Evolutionary conservation across 2,329 filamentous ascomycete genomes (phyloP).

Genomic region (Hypoxylon sp.): DNA sequence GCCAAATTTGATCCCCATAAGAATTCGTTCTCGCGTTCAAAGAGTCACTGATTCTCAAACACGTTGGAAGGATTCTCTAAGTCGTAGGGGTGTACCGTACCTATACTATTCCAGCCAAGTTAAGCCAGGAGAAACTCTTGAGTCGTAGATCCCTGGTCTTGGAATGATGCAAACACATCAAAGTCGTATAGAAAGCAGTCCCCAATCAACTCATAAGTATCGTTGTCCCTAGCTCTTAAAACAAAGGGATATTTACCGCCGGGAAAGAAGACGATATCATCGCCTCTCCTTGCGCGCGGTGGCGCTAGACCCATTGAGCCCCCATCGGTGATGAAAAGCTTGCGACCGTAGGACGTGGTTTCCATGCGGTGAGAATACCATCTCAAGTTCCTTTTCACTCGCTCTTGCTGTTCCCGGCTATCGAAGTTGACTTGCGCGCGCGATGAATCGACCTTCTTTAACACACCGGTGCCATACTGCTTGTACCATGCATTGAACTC

Average conservation of each 20-base stretch:
- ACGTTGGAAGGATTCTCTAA: neutral
- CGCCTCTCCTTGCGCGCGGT: slow-evolving; percentile 17
- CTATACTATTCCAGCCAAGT: neutral
- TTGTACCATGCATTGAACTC: slow-evolving; percentile 30
- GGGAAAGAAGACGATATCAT: slow-evolving; percentile 35
- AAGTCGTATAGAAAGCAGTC: slow-evolving; percentile 41
- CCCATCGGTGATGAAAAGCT: slow-evolving; percentile 32
- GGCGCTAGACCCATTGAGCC: slow-evolving; percentile 40
- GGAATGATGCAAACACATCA: slow-evolving; percentile 34
- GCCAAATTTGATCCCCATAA: neutral
- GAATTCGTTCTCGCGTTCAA: neutral
- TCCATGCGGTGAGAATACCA: slow-evolving; percentile 30
- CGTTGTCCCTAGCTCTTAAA: slow-evolving; percentile 23
- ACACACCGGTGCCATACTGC: slow-evolving; percentile 18
- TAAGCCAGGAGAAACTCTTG: slow-evolving; percentile 23
- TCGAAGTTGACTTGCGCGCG: neutral
- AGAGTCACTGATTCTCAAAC: neutral
- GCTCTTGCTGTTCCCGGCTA: neutral
- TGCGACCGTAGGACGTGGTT: slow-evolving; percentile 31
- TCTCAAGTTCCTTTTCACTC: neutral
- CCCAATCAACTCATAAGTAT: slow-evolving; percentile 32
- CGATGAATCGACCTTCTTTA: slow-evolving; percentile 4
- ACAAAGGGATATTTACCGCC: slow-evolving; percentile 38
- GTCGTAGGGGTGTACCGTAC: neutral
- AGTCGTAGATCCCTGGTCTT: slow-evolving; percentile 8